phyloP scores from a whole-genome alignment of 768 basidiomycete genomes.

The Dacryopinax spathularia region DNA sequence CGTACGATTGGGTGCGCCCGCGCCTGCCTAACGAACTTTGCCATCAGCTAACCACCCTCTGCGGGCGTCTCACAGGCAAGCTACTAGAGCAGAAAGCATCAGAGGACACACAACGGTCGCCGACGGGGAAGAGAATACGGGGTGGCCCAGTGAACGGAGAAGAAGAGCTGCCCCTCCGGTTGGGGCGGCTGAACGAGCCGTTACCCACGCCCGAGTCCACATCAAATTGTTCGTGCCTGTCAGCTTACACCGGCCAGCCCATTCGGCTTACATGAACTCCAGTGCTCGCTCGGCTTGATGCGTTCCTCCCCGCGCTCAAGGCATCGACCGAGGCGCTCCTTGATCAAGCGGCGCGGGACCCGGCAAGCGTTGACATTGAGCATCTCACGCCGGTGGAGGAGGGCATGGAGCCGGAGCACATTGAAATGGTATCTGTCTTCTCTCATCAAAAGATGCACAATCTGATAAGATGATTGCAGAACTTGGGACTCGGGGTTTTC shows the following conservation, averaged over 20 bases:
- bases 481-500: conserved; percentile 51
- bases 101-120: not conserved
- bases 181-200: conserved; percentile 2
- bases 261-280: not conserved
- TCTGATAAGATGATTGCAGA: conserved; percentile 25
- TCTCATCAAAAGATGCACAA: conserved; percentile 3
- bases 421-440: conserved; percentile 46
- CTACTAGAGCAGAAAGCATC: not conserved
- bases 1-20: not conserved
- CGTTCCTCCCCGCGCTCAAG: conserved; percentile 52
- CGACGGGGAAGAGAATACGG: not conserved
- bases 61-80: not conserved
- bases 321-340: conserved; percentile 46
- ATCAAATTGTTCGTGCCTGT: not conserved
- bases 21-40: not conserved
- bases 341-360: conserved; percentile 34
- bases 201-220: not conserved
- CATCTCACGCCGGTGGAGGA: conserved; percentile 36
- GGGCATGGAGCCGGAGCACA: conserved; percentile 27
- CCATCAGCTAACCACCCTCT: not conserved
- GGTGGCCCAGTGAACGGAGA: not conserved
- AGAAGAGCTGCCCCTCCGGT: not conserved
- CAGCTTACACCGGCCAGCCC: too few species aligned
- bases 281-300: conserved; percentile 54
- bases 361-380: conserved; percentile 56